Conservation (phyloP, 2,329 filamentous ascomycete genomes). For the Elsinoe fawcettii region DNA sequence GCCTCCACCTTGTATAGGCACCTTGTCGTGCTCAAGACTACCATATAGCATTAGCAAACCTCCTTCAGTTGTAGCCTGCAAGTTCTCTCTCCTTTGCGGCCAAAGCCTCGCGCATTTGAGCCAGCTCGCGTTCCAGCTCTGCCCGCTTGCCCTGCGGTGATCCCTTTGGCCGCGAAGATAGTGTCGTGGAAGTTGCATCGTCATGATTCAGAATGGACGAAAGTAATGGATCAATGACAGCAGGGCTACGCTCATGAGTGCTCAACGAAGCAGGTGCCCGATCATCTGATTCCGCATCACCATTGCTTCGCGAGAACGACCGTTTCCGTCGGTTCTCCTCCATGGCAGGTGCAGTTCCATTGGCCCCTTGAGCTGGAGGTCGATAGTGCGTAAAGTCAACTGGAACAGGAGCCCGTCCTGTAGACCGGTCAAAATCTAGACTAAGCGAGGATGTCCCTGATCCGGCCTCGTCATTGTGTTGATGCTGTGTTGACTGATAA, state of each 20-base stretch:
- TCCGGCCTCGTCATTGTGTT: not conserved
- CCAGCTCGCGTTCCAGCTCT: slow-evolving; percentile 63
- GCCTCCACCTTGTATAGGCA: not conserved
- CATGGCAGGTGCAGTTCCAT: not conserved
- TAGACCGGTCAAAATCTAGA: not conserved
- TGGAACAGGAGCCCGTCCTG: slow-evolving; percentile 25
- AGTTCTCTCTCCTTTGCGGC: slow-evolving; percentile 68
- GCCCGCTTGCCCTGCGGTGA: slow-evolving; percentile 51
- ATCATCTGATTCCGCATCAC: slow-evolving; percentile 17
- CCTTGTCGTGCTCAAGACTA: not conserved
- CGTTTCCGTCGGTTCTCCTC: slow-evolving; percentile 48
- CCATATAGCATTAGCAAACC: not conserved
- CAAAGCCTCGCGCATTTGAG: slow-evolving; percentile 65
- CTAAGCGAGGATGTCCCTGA: slow-evolving; percentile 4
- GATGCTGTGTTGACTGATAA: slow-evolving; percentile 11
- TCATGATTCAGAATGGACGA: slow-evolving; percentile 27
- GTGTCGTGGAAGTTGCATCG: not conserved
- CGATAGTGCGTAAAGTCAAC: slow-evolving; percentile 31
- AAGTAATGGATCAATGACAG: slow-evolving; percentile 30
- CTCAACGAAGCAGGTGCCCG: slow-evolving; percentile 17
- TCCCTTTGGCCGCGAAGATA: slow-evolving; percentile 12
- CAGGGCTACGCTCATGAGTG: slow-evolving; percentile 18
- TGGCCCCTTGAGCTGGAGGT: not conserved
- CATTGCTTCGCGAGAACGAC: slow-evolving; percentile 57
- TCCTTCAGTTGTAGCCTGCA: slow-evolving; percentile 32